These are phyloP conservation scores for Leishmania arabica DNA, from an alignment of 208 protist species.

Conservation along the genomic window DNA sequence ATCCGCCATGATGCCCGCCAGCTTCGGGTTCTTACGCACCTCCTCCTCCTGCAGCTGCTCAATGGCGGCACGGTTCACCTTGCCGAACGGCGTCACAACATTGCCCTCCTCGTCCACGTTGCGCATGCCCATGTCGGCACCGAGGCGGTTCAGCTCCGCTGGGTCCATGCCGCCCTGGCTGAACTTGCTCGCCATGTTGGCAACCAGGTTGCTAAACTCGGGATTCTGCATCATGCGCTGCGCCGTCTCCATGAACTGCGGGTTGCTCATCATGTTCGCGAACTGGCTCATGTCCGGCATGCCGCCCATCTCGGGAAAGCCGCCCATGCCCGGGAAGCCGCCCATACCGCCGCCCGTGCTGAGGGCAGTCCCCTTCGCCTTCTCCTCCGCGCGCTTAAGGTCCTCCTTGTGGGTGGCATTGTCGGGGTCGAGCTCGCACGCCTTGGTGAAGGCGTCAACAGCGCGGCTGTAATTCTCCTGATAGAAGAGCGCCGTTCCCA, in stretches of 20 bases:
- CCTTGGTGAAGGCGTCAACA: conserved; percentile 90
- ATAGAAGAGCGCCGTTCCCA: conserved; percentile 91
- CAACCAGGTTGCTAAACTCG: conserved; percentile 83
- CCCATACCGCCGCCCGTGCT: conserved; percentile 29
- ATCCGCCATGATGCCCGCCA: conserved; percentile 82
- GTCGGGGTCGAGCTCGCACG: conserved; percentile 89
- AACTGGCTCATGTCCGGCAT: conserved; percentile 85
- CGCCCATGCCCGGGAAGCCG: conserved; percentile 42
- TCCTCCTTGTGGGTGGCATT: conserved; percentile 93
- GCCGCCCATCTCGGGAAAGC: conserved; percentile 52
- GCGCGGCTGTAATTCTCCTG: conserved; percentile 84
- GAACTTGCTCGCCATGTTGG: conserved; percentile 82
- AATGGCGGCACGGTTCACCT: conserved; percentile 60
- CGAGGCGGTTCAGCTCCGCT: conserved; percentile 50
- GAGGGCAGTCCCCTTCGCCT: conserved; percentile 44
- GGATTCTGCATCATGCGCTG: conserved; percentile 92
- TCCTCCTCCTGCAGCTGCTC: conserved; percentile 77
- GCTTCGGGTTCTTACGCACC: conserved; percentile 82
- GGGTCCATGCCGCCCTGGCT: conserved; percentile 52
- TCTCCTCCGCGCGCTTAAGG: conserved; percentile 88
- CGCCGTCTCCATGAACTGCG: conserved; percentile 90
- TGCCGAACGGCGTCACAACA: conserved; percentile 81
- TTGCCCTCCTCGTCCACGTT: conserved; percentile 62
- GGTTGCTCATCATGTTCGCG: conserved; percentile 88
- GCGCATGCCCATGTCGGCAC: conserved; percentile 39